phyloP scores from a whole-genome alignment of 768 basidiomycete species.

The Rhizopogon salebrosus region DNA sequence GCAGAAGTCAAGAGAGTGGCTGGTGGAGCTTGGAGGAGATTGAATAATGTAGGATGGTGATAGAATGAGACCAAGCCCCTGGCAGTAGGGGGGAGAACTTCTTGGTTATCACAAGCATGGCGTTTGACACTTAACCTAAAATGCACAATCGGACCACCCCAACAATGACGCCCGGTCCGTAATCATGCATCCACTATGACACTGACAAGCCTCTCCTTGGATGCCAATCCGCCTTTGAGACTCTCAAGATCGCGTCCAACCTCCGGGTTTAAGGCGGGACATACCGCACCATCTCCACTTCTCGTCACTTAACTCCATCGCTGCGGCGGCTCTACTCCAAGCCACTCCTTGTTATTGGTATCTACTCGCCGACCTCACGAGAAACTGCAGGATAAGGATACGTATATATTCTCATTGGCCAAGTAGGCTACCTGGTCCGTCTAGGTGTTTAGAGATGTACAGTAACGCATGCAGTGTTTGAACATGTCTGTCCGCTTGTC shows the following conservation, averaged over 20 bases:
- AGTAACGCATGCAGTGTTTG: not conserved
- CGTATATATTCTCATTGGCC: not conserved
- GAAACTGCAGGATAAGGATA: not conserved
- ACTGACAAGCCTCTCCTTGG: not conserved
- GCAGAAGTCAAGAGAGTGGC: conserved; percentile 8
- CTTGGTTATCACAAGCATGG: conserved; percentile 4
- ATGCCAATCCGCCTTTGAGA: not conserved
- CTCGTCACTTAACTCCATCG: conserved; percentile 7
- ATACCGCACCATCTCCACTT: conserved; percentile 26
- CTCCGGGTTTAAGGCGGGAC: conserved; percentile 30
- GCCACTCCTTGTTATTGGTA: not conserved
- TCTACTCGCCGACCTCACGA: not conserved
- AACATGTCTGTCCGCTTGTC: conserved; percentile 3
- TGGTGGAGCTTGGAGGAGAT: conserved; percentile 4
- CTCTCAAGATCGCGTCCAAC: conserved; percentile 6
- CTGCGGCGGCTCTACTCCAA: conserved; percentile 1
- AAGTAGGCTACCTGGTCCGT: not conserved
- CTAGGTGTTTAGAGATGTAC: conserved; percentile 2
- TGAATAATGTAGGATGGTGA: not conserved
- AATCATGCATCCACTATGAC: not conserved
- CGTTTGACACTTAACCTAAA: not conserved
- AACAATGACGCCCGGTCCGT: no score
- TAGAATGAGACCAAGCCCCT: not conserved
- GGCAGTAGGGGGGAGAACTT: not conserved
- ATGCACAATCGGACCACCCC: not conserved